Evolutionary conservation across 148 eudicot species (phyloP), one percentile per base, ranked within the genome.

Genomic region (Persicaria maculosa): DNA sequence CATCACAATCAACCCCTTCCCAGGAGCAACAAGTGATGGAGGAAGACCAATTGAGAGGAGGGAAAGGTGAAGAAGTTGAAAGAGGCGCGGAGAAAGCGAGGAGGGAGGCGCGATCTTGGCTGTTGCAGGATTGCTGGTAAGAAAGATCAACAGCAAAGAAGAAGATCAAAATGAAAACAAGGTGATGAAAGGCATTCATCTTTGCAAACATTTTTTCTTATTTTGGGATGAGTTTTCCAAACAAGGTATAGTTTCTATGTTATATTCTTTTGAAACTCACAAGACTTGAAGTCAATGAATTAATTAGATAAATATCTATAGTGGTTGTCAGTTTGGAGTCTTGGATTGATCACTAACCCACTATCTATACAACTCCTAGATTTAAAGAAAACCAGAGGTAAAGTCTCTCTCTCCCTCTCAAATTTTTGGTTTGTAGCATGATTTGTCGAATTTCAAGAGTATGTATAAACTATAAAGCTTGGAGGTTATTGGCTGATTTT

Each of bases 1-100:
- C 71, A 80, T 85, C 91, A 54, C 98, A 93, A 44, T 45, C 72
- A 25, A 93, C 71, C 0, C 98, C 98, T 53, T 89, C 88, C 98
- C 98, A 93, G 22, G 52, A 61, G 78, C 97, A 91, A 83, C 98
- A 93, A 71, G 89, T 90, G 4, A 67, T 19, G 0, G 59, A 69
- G 79, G 82, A 44, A 22, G 80, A 74, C 98, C 98, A 93, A 48
- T 87, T 84, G 40, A 88, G 77, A 8, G 85, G 83, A 4, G 80
- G 9, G 9, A 4, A 40, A 64, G 77, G 6, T 7, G 84, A 25
- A 22, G 25, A 22, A 68, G 71, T 69, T 16, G 86, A 74, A 54
- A 90, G 6, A 10, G 54, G 69, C 19, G 5, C 70, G n/a, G 84
- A 83, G 71, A 93, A 86, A 20, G 81, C 72, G 3, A 86, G 71